These are phyloP conservation scores for Mycosphaerella arachidis DNA, from an alignment of 2,329 filamentous ascomycete species.

Conservation along the genomic window DNA sequence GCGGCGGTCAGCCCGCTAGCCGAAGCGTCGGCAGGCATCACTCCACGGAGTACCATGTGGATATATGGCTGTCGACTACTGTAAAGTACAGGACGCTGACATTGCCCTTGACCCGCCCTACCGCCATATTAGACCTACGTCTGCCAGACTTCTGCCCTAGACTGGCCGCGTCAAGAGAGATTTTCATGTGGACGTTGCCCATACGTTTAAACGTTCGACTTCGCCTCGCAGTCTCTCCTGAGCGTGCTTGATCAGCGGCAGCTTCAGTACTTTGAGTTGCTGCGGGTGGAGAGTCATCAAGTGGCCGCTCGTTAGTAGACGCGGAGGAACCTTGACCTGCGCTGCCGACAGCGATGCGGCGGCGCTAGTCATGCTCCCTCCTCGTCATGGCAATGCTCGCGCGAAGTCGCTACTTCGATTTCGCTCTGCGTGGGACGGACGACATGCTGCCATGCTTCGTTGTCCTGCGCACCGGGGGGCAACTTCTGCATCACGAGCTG, in stretches of 20 bases:
- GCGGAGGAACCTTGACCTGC: not conserved
- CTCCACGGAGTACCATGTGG: not conserved
- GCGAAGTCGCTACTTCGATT: not conserved
- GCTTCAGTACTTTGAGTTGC: not conserved
- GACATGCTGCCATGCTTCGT: constrained; percentile 29
- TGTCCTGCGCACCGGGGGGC: constrained; percentile 7
- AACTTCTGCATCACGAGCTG: not conserved
- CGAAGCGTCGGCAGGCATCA: not conserved
- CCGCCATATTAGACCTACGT: not conserved
- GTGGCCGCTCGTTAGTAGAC: not conserved
- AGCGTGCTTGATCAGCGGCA: not conserved
- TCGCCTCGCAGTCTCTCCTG: not conserved
- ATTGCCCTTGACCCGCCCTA: not conserved
- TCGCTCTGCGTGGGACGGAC: not conserved
- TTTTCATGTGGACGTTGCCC: not conserved
- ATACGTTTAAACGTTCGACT: not conserved
- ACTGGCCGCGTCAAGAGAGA: not conserved
- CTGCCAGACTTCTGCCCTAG: not conserved
- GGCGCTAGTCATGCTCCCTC: not conserved
- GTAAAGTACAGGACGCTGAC: not conserved
- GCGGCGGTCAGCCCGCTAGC: not conserved
- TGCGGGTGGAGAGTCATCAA: not conserved
- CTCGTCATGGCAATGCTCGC: not conserved
- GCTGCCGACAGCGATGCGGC: not conserved
- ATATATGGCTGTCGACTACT: not conserved